Conservation (phyloP, 2,329 filamentous ascomycete species). For the Botrytis paeoniae region DNA sequence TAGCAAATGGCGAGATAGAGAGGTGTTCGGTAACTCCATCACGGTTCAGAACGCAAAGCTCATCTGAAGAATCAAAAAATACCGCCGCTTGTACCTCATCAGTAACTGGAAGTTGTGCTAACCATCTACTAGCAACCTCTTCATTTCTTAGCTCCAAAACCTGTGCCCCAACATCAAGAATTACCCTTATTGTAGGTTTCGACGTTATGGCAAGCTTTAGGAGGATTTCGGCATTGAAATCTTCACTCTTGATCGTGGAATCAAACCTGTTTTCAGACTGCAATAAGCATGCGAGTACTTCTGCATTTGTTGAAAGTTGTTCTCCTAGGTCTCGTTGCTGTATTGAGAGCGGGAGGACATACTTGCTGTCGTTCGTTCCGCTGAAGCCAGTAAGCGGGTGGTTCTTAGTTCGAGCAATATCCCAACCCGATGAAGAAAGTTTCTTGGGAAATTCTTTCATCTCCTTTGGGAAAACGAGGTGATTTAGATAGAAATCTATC, state of each 20-base stretch:
- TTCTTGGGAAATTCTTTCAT: conserved; percentile 62
- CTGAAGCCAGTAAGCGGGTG: conserved; percentile 64
- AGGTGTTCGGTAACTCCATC: conserved; percentile 48
- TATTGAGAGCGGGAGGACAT: conserved; percentile 56
- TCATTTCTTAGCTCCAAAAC: conserved; percentile 62
- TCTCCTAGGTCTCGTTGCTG: conserved; percentile 51
- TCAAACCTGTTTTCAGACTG: conserved; percentile 48
- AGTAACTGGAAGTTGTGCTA: conserved; percentile 37
- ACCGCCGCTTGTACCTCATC: conserved; percentile 46
- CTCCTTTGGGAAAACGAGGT: conserved; percentile 59
- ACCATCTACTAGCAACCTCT: conserved; percentile 53
- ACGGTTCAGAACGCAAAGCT: conserved; percentile 52
- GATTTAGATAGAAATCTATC: conserved; percentile 62
- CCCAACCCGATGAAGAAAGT: conserved; percentile 65
- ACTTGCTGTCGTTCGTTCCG: conserved; percentile 62
- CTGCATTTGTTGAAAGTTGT: conserved; percentile 64
- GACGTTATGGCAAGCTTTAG: conserved; percentile 45
- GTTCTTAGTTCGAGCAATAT: conserved; percentile 49
- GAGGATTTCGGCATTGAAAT: conserved; percentile 42
- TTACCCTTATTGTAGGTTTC: conserved; percentile 48
- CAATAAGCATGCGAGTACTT: conserved; percentile 60
- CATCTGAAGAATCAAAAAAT: conserved; percentile 56
- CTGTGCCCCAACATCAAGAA: conserved; percentile 70
- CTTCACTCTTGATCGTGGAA: conserved; percentile 22
- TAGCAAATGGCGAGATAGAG: conserved; percentile 55